Evolutionary conservation across 2,329 filamentous ascomycete genomes (phyloP), one percentile per base, ranked within the genome.

Genomic region (Juglanconis sp.): DNA sequence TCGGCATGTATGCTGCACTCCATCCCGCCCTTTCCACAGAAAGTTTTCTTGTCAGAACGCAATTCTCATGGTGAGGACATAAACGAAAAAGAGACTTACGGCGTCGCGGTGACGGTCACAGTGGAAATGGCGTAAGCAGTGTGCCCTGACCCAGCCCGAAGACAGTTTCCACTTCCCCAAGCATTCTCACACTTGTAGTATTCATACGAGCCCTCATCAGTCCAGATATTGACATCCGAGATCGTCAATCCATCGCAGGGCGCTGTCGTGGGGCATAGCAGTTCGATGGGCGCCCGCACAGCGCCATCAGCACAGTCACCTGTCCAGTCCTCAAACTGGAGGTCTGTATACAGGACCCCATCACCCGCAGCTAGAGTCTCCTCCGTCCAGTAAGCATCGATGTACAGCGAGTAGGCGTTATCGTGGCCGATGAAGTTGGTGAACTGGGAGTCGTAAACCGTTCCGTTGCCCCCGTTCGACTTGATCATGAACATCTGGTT

Each of bases 401-500:
- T 51, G 8, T 35, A 13, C n/a, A 51, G 49, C 34, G 49, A 51
- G 49, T 51, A 51, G 15, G 49, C 49, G 34, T 51, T 51, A 34
- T 10, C 6, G 17, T 51, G 49, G 3, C 49, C 49, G 34, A 51
- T 51, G 49, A 51, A 51, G 34, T 51, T 51, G 15, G 49, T 51
- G 49, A 51, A 51, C 5, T 51, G 49, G n/a, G 30, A 35, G 34
- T 51, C 5, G n/a, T 36, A 51, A 10, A 85, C 75, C 1, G 72
- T 76, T 24, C 83, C 83, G 59, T 69, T 76, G 40, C 83, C 83
- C 44, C 83, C 83, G 63, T 84, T 81, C 56, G 78, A 80, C 70
- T 86, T 86, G 73, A 86, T 77, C 79, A 83, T 81, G 70, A 80
- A 78, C 81, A 85, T 85, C 66, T 86, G 81, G 74, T 86, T 86